Conservation (phyloP, 257 asterid genomes). For the Solanum bulbocastanum region DNA sequence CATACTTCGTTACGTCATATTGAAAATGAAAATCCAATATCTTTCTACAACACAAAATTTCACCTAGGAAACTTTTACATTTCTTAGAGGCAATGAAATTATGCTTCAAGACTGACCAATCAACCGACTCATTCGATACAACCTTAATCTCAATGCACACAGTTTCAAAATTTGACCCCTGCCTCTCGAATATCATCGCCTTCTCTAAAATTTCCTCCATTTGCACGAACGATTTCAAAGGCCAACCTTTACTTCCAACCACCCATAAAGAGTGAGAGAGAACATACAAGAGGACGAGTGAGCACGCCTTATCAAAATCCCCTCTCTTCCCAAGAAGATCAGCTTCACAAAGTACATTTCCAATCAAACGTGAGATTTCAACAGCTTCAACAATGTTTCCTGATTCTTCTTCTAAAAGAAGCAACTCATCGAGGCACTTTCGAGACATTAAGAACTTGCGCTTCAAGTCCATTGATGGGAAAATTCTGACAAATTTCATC, state of each 20-base stretch:
- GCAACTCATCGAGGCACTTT: conserved; percentile 38
- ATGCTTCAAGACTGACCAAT: conserved; percentile 19
- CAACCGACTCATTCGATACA: conserved; percentile 13
- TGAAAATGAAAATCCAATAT: conserved; percentile 37
- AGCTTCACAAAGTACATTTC: conserved; percentile 27
- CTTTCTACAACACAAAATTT: conserved; percentile 26
- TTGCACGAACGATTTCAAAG: conserved; percentile 25
- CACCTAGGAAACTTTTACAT: conserved; percentile 5
- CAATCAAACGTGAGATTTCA: conserved; percentile 21
- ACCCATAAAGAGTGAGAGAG: conserved; percentile 39
- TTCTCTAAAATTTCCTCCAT: conserved; percentile 23
- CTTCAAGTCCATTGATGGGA: conserved; percentile 27
- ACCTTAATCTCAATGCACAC: conserved; percentile 17
- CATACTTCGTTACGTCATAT: conserved; percentile 12
- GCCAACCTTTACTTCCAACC: conserved; percentile 37
- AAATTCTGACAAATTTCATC: conserved; percentile 42
- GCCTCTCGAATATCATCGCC: conserved; percentile 15
- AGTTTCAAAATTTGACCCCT: conserved; percentile 18
- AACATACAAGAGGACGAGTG: conserved; percentile 19
- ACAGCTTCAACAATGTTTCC: conserved; percentile 45
- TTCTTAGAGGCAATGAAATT: conserved; percentile 9
- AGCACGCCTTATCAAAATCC: conserved; percentile 13
- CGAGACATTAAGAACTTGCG: conserved; percentile 30
- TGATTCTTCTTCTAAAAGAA: conserved; percentile 35
- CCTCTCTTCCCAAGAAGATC: conserved; percentile 22